Conservation (phyloP, 139 green algal species). For the Ettlia oleoabundans region DNA sequence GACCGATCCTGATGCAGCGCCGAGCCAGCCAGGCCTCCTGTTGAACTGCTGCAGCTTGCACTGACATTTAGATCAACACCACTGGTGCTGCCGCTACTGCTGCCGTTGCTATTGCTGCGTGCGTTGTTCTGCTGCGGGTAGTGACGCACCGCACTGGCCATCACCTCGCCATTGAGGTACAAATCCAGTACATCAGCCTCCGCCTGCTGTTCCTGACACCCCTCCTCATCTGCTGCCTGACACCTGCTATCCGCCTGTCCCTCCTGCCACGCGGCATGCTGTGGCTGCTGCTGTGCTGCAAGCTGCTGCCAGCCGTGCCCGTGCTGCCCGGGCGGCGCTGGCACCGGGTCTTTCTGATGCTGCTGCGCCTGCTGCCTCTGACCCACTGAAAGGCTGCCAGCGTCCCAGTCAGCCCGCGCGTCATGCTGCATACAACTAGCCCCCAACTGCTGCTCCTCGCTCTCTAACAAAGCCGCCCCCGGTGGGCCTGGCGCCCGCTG, state of each 20-base stretch:
- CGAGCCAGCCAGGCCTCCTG: background rate
- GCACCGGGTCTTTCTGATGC: too few relatives aligned
- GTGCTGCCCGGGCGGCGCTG: too few relatives aligned
- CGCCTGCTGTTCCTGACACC: background rate
- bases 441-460: background rate
- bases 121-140: background rate
- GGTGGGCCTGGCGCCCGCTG: background rate
- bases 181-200: conserved; percentile 42
- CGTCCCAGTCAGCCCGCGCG: background rate
- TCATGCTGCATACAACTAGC: background rate
- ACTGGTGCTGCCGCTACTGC: background rate
- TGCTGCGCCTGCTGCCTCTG: background rate
- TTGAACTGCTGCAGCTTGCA: too few relatives aligned
- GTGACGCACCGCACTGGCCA: conserved; percentile 39
- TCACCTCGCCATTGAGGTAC: conserved; percentile 12
- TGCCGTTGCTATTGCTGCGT: background rate
- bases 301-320: background rate
- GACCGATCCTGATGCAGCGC: conserved; percentile 6
- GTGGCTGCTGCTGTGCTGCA: background rate
- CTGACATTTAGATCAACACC: too few relatives aligned
- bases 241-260: too few relatives aligned
- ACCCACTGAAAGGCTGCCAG: background rate
- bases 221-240: too few relatives aligned
- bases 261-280: too few relatives aligned
- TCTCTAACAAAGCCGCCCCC: background rate